Base-by-base conservation (phyloP, 225 moss, liverwort and hornwort genomes). In the Lunularia cruciata region DNA sequence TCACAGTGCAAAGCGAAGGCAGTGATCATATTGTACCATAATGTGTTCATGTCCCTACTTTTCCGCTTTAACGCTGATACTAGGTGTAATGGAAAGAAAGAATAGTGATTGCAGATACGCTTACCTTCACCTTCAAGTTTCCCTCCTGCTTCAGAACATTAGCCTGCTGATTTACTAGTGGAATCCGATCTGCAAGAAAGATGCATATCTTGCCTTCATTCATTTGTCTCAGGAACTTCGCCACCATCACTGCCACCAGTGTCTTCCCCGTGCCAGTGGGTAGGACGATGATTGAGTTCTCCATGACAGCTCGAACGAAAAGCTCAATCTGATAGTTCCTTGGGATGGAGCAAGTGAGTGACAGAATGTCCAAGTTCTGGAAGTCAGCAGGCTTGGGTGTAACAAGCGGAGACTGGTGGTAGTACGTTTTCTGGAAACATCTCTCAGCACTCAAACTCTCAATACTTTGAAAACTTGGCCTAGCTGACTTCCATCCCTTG, bases 251-350 rank as follows among this genome's bases (percentile, higher is more conserved):
- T n/a, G 75, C 68, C 51, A 75, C 75, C 53, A 75, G 32, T 6
- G 75, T 75, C 34, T 75, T 68, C 30, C 75, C 75, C 22, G 75
- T 43, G 31, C 75, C 75, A 54, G 75, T 75, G 22, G 75, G 68
- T 18, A 75, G 52, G 49, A 51, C 26, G 42, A 75, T 37, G 8
- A 75, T 11, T 1, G 75, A 69, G 55, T 75, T 63, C 62, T 69
- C 54, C 49, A 52, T 33, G 62, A 69, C 68, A 25, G 75, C 75
- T 57, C 48, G 43, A 20, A 74, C 74, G 9, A 74, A 74, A 46
- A 74, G 74, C 45, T 74, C 74, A 39, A 74, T 59, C 74, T 74
- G 74, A 47, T 74, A 74, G 46, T 68, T 74, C 40, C 74, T 74
- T 22, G 74, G 74, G 16, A 22, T 74, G 3, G 59, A 47, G 23